These are phyloP conservation scores for Nakaseomyces nivariensis DNA, from an alignment of 1,139 yeast species.

Conservation along the genomic window DNA sequence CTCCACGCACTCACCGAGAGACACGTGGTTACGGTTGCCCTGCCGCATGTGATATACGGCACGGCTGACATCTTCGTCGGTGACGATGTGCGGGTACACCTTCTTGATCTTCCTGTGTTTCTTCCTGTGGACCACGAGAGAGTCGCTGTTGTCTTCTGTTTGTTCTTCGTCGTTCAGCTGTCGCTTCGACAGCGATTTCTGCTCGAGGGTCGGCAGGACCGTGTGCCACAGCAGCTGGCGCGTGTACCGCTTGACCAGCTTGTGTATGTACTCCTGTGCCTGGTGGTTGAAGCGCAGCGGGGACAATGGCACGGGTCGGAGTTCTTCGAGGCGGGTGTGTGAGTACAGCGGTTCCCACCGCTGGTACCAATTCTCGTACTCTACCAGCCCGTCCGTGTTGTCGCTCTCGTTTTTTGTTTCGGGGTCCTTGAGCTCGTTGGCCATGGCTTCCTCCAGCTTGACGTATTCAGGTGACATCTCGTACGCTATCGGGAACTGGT, in stretches of 20 bases:
- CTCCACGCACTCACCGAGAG: slow-evolving; percentile 20
- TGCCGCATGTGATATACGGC: slow-evolving; percentile 16
- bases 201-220: slow-evolving; percentile 16
- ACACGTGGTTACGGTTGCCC: slow-evolving; percentile 7
- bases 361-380: slow-evolving; percentile 20
- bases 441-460: slow-evolving; percentile 14
- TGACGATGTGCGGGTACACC: slow-evolving; percentile 16
- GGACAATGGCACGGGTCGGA: slow-evolving; percentile 10
- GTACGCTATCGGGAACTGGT: slow-evolving; percentile 26
- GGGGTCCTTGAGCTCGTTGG: background rate
- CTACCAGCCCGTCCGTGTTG: slow-evolving; percentile 9
- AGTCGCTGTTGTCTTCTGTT: background rate
- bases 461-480: slow-evolving; percentile 26
- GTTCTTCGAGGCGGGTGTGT: slow-evolving; percentile 14
- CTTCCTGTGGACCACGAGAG: background rate
- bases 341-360: slow-evolving; percentile 24
- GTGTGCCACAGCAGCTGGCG: slow-evolving; percentile 15
- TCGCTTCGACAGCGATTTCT: slow-evolving; percentile 6
- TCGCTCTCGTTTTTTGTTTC: background rate
- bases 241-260: slow-evolving; percentile 12
- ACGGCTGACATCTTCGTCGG: slow-evolving; percentile 14
- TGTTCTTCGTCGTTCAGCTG: background rate
- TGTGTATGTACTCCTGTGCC: slow-evolving; percentile 9
- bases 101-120: background rate
- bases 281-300: slow-evolving; percentile 12